Percentiles rank a stretch among this genome's conserved stretches.
Conservation (phyloP, 2,329 filamentous ascomycete genomes). For the Monosporascus sp. region DNA sequence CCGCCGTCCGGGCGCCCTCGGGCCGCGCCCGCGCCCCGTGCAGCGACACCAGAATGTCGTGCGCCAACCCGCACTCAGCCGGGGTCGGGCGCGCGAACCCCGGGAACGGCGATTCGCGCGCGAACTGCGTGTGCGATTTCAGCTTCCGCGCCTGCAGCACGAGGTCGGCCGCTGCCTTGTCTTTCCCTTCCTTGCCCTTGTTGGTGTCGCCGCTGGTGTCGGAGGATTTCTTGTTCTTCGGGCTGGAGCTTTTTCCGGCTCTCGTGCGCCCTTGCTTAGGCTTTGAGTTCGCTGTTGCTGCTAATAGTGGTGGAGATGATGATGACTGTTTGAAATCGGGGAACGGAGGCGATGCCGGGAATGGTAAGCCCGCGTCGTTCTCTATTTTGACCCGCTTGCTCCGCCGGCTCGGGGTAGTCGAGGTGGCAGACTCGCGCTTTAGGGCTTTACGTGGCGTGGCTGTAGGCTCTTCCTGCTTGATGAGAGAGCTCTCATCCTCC, state of each 20-base stretch:
- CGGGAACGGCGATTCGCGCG: conserved; percentile 57
- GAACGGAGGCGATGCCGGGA: not conserved
- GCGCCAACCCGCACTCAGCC: conserved; percentile 65
- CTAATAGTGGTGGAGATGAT: not conserved
- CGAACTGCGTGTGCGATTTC: conserved; percentile 36
- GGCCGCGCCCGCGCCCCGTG: conserved; percentile 64
- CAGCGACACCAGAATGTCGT: conserved; percentile 55
- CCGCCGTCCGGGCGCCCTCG: conserved; percentile 41
- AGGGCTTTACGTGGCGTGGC: not conserved
- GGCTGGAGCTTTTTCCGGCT: conserved; percentile 1
- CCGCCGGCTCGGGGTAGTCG: not conserved
- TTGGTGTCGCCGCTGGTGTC: not conserved
- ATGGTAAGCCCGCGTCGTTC: not conserved
- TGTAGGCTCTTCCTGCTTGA: conserved; percentile 9
- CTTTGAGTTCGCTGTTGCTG: conserved; percentile 5
- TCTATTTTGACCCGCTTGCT: conserved; percentile 15
- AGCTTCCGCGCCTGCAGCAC: conserved; percentile 37
- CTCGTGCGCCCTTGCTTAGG: not conserved
- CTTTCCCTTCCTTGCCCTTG: conserved; percentile 7
- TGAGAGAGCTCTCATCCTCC: conserved; percentile 1
- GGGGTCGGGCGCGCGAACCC: conserved; percentile 60
- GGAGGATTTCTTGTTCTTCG: conserved; percentile 1
- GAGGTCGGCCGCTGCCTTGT: conserved; percentile 12
- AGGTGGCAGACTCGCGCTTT: conserved; percentile 1
- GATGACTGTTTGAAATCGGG: not conserved